A percentile compares a stretch with the other conserved stretches of the same genome.
Conservation (phyloP, 2,329 filamentous ascomycete genomes). For the Cladosporium sp. region DNA sequence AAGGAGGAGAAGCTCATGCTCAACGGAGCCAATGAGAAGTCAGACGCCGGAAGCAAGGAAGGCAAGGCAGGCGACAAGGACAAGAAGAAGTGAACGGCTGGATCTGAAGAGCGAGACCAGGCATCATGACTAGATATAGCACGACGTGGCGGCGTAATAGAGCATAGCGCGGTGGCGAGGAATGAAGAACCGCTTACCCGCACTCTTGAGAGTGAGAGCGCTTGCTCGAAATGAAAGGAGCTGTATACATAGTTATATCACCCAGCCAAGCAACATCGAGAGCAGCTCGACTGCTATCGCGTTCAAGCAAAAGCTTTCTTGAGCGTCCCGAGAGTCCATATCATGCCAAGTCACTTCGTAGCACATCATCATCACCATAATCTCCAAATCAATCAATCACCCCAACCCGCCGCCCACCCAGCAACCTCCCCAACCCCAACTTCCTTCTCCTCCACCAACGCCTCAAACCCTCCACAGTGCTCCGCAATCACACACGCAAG, state of each 20-base stretch:
- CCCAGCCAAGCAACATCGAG: not conserved
- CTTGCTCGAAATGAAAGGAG: not conserved
- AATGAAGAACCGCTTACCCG: not conserved
- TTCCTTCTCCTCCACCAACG: constrained; percentile 56
- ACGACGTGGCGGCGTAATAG: constrained; percentile 7
- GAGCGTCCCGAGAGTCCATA: too few species aligned
- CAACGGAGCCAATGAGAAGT: constrained; percentile 57
- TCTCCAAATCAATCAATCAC: constrained; percentile 25
- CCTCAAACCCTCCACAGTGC: constrained; percentile 62
- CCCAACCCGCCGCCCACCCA: constrained; percentile 62
- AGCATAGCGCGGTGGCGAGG: constrained; percentile 8
- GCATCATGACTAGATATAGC: constrained; percentile 14
- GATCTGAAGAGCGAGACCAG: not conserved
- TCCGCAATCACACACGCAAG: constrained; percentile 79
- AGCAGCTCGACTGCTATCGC: not conserved
- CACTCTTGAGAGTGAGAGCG: not conserved
- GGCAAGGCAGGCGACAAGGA: constrained; percentile 55
- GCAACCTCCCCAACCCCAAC: constrained; percentile 69
- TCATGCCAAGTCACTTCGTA: too few species aligned
- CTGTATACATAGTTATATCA: constrained; percentile 10
- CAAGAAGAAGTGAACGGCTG: constrained; percentile 51
- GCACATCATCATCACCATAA: not conserved
- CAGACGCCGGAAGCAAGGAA: constrained; percentile 45
- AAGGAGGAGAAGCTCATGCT: constrained; percentile 67
- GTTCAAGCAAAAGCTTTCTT: not conserved